Evolutionary conservation across 1,284 basidiomycete genomes (phyloP), one percentile per base, ranked within the genome.

Genomic region (Porodaedalea pini): DNA sequence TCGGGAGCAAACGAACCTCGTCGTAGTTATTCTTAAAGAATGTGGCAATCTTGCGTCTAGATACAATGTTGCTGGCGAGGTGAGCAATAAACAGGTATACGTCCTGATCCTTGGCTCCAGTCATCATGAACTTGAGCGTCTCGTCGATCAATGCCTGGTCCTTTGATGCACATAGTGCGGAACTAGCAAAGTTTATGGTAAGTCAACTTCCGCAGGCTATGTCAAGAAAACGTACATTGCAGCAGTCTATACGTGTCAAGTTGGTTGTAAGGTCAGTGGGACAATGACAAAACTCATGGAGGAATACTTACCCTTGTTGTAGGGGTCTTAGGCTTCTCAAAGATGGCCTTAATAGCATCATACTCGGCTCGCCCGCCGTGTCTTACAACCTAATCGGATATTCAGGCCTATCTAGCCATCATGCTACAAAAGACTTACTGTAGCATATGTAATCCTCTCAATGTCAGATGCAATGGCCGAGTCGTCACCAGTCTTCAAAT

Each of bases 331-430:
- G 89, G 84, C 58, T 89, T 85, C 66, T 83, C 78, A 69, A 87
- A 86, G 39, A 94, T 80, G 54, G 76, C 74, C 62, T 88, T 78
- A 48, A 90, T 76, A 51, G 85, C 84, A 55, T 92, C 82, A 70
- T 88, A 97, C 70, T 96, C 94, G 49, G 76, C 75, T 49, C 76
- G 76, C 15, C 91, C 92, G 52, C 94, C 94, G 66, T 86, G 75
- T 66, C 80, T 80, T 56, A 90, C 86, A 48, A 82, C 84, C 79
- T 86, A 62, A n/a, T 32, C 11, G 19, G 37, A 64, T 62, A 39
- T 54, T 44, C 54, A 66, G 68, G 58, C 70, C 68, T 15, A 64
- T 53, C 32, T 6, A 25, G 15, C 10, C 19, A 7, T 2, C 19
- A 10, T 31, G 21, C 21, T n/a, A 5, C 10, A 31, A 17, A 27